phyloP scores from a whole-genome alignment of 352 stramenopile species.

The Globisporangium paroecandrum region DNA sequence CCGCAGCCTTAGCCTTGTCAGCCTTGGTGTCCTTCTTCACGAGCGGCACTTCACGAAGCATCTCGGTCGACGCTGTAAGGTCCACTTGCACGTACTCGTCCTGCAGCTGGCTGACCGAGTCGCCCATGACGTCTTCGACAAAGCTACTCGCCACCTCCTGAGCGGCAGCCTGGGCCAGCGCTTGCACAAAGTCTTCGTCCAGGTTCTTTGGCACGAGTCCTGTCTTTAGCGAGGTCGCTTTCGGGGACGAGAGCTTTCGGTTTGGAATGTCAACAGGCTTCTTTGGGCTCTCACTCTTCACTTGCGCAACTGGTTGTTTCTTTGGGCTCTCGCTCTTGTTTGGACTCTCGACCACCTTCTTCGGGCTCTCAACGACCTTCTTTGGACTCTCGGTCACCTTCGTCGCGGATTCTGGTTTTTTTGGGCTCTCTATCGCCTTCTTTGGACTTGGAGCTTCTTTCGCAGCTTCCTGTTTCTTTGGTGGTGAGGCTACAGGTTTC shows the following conservation, averaged over 20 bases:
- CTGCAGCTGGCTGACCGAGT: conserved; percentile 43
- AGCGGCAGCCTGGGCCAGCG: conserved; percentile 22
- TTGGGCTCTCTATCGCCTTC: conserved; percentile 1
- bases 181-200: conserved; percentile 27
- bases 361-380: conserved; percentile 14
- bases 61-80: conserved; percentile 46
- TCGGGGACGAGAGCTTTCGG: conserved; percentile 5
- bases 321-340: conserved; percentile 9
- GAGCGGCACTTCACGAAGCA: conserved; percentile 22
- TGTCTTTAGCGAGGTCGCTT: conserved; percentile 16
- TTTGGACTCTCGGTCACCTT: conserved; percentile 7
- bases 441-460: conserved; percentile 19
- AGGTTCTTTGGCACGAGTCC: conserved; percentile 21
- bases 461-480: conserved; percentile 15
- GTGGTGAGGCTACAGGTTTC: background rate
- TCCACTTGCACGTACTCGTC: conserved; percentile 74
- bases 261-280: conserved; percentile 2
- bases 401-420: conserved; percentile 15
- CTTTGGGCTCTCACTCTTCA: conserved; percentile 13
- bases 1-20: background rate
- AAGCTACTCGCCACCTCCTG: conserved; percentile 39
- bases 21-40: conserved; percentile 13
- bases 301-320: background rate
- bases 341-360: conserved; percentile 5
- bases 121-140: conserved; percentile 39